Base-by-base conservation (phyloP, 2,329 filamentous ascomycete species). In the Ophiostoma sp. region DNA sequence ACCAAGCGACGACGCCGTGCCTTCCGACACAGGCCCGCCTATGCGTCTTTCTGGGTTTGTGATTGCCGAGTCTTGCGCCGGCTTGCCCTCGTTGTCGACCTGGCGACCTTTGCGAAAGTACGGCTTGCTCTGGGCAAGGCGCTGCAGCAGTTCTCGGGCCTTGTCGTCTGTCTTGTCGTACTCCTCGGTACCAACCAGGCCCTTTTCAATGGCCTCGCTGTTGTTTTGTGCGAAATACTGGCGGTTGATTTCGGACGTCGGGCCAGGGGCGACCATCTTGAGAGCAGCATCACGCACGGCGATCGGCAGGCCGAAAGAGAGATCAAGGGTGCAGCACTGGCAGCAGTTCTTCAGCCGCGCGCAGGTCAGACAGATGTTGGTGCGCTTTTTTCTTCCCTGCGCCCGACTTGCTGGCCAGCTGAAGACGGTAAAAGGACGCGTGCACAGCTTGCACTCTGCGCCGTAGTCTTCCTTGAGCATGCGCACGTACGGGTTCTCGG, bases 211-310 rank as follows among this genome's bases (percentile, higher is more conserved):
- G 70, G 96, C 92, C 75, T 89, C 91, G 80, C 98, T 94, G 78
- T 98, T 93, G 76, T 98, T 95, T 77, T 99, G 95, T 14, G 95
- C 95, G 78, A 96, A 99, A 79, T 95, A 99, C 79, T 99, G 93
- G 73, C 95, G 84, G 80, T 99, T 99, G 78, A 99, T 92, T 68
- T 91, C 90, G 77, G 92, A 96, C 72, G 92, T 87, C 0, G 95
- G 95, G 0, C 95, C 95, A 0, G 95, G 93, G 0, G 94, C 93
- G 58, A 98, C 91, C 90, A 99, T 97, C 82, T 98, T 98, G 72
- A 99, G 83, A 5, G 96, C 95, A 3, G 95, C 95, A 82, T 99
- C 95, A 76, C 95, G 88, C 69, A 99, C 91, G 14, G 93, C 91
- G 75, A 99, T 96, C 11, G 95, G 95, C 41, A 99, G 83, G 38